A percentile compares a stretch with the other conserved stretches of the same genome.
phyloP scores from a whole-genome alignment of 169 alveolate genomes.

The Plasmodium fragile region DNA sequence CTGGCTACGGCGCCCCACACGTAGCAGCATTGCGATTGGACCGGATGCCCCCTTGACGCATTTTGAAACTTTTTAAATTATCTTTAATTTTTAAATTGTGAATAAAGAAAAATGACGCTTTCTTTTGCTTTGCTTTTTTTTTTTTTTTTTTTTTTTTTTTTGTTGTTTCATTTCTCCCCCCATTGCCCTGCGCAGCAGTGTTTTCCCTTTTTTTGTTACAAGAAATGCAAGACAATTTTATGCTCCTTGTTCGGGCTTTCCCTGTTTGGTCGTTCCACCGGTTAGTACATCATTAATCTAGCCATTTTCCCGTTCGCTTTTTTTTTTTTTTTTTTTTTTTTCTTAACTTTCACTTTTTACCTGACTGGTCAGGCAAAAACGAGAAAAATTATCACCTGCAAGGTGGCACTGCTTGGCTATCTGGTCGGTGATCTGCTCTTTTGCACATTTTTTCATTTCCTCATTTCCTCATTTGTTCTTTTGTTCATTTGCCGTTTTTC shows the following conservation, averaged over 20 bases:
- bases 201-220: not conserved
- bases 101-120: not conserved
- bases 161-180: conserved; percentile 7
- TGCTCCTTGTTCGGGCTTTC: not conserved
- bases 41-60: not conserved
- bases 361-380: conserved; percentile 13
- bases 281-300: not conserved
- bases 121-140: not conserved
- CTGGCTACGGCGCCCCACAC: not conserved
- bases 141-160: not conserved
- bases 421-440: not conserved
- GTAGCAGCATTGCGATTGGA: not conserved
- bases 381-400: not conserved
- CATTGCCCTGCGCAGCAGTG: not conserved
- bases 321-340: conserved; percentile 4
- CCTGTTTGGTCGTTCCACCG: conserved; percentile 1
- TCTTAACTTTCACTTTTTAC: not conserved
- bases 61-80: not conserved
- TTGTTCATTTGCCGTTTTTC: not conserved
- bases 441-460: not conserved
- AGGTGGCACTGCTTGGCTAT: not conserved
- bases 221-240: not conserved
- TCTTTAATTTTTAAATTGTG: not conserved
- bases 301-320: not conserved
- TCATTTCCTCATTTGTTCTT: not conserved